Conservation (phyloP, 306 rosid genomes). For the Inga oerstediana region DNA sequence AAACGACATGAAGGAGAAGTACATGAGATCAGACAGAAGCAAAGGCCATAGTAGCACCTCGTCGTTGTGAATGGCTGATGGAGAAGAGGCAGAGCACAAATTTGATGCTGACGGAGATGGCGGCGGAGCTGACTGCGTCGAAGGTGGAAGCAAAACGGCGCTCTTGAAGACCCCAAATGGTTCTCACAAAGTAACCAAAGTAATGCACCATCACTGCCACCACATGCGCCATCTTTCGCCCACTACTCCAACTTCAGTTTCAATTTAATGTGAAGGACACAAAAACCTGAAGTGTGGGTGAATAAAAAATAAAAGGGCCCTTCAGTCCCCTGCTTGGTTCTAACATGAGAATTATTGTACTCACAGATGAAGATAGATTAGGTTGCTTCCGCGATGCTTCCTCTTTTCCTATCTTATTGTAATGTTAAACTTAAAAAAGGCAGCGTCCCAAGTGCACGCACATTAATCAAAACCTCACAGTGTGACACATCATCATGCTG, state of each 20-base stretch:
- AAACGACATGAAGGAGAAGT: not conserved
- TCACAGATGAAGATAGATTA: conserved; percentile 19
- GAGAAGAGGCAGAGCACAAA: conserved; percentile 47
- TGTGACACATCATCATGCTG: too few relatives aligned
- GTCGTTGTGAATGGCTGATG: conserved; percentile 28
- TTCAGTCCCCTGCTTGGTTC: not conserved
- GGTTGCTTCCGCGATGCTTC: conserved; percentile 58
- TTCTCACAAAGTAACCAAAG: conserved; percentile 42
- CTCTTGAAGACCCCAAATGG: conserved; percentile 70
- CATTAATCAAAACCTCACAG: too few relatives aligned
- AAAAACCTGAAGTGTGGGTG: not conserved
- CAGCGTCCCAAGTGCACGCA: too few relatives aligned
- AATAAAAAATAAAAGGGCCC: not conserved
- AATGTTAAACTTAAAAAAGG: not conserved
- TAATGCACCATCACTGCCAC: conserved; percentile 46
- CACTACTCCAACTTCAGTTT: not conserved
- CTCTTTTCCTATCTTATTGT: conserved; percentile 16
- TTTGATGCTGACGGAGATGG: conserved; percentile 45
- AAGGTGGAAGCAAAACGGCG: conserved; percentile 55
- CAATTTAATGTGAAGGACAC: not conserved
- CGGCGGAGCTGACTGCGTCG: conserved; percentile 48
- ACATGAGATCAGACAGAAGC: conserved; percentile 32
- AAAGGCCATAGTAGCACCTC: conserved; percentile 17
- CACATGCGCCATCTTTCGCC: conserved; percentile 43
- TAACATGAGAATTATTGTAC: not conserved